Evolutionary conservation across 352 stramenopile genomes (phyloP), one percentile per base, ranked within the genome.

Genomic region (Blastocystis hominis): DNA sequence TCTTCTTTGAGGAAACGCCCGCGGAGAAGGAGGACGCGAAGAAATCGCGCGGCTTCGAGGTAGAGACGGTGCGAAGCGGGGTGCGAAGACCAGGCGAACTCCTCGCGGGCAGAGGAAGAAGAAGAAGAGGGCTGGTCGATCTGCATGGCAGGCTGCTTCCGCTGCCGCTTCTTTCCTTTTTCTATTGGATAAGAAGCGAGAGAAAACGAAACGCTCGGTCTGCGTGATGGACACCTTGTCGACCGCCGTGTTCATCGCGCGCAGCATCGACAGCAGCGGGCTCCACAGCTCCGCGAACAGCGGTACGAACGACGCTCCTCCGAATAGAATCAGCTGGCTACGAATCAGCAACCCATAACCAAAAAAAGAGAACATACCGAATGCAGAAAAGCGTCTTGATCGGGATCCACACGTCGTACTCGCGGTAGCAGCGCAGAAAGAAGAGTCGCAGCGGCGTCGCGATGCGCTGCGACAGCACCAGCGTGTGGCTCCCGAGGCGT

Each of bases 391-490:
- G 50, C 36, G 10, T 42, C 3, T 50, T 10, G n/a, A 54, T 50
- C 47, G 72, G 44, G 1, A 47, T 34, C 17, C n/a, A 53, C 36
- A 69, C n/a, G 13, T 63, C 47, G 24, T 44, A 30, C 36, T 84
- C 72, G 54, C 38, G 30, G 34, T 84, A 84, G 56, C 72, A 84
- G 40, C 72, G 72, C 24, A 84, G 24, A 53, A 84, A 84, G 30
- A 84, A 84, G 17, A 84, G 50, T 34, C 34, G 46, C 0, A 84
- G 72, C 34, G 24, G 9, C 13, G 24, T 20, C 4, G 55, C 30
- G 20, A 84, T 13, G 1, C 34, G 20, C 56, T 84, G 72, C 30
- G 56, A 38, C 2, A 46, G 50, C 13, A 84, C 56, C 15, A 84
- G 38, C 4, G 46, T 13, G 3, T 56, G 34, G 13, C 24, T 55